Percentiles rank a stretch among this genome's conserved stretches.
phyloP scores from a whole-genome alignment of 257 asterid genomes.

The Solanum clarkiae region DNA sequence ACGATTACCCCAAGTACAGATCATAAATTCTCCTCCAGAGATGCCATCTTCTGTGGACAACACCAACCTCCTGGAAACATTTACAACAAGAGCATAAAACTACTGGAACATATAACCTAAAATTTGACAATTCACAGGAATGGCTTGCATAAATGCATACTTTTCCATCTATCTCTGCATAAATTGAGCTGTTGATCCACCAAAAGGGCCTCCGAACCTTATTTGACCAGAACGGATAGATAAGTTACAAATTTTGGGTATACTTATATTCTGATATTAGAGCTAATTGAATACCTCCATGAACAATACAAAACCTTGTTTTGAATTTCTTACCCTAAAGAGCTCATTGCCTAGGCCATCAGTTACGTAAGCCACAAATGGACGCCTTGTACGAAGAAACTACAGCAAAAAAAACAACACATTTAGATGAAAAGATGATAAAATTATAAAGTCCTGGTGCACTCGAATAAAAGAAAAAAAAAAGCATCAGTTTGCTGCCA shows the following conservation, averaged over 20 bases:
- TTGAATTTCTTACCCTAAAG: conserved; percentile 47
- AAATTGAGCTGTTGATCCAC: conserved; percentile 98
- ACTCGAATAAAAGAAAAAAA: neutral
- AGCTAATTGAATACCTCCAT: neutral
- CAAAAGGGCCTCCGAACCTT: conserved; percentile 96
- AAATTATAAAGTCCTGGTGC: neutral
- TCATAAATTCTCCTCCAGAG: conserved; percentile 94
- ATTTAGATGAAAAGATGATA: neutral
- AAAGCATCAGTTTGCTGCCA: neutral
- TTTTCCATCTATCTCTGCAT: conserved; percentile 80
- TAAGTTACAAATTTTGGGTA: neutral
- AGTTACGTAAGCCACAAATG: conserved; percentile 68
- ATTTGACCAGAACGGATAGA: conserved; percentile 1
- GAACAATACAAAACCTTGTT: neutral
- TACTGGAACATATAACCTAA: neutral
- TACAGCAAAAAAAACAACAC: conserved; percentile 20
- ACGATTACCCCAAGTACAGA: conserved; percentile 79
- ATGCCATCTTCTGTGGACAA: conserved; percentile 99
- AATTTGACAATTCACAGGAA: neutral
- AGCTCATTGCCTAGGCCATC: conserved; percentile 78
- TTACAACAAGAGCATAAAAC: neutral
- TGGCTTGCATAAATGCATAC: conserved; percentile 22
- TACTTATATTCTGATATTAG: neutral
- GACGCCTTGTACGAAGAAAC: conserved; percentile 84
- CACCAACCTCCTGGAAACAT: conserved; percentile 71